Evolutionary conservation across 2,329 filamentous ascomycete species (phyloP).

Genomic region (Fusarium burgessii): DNA sequence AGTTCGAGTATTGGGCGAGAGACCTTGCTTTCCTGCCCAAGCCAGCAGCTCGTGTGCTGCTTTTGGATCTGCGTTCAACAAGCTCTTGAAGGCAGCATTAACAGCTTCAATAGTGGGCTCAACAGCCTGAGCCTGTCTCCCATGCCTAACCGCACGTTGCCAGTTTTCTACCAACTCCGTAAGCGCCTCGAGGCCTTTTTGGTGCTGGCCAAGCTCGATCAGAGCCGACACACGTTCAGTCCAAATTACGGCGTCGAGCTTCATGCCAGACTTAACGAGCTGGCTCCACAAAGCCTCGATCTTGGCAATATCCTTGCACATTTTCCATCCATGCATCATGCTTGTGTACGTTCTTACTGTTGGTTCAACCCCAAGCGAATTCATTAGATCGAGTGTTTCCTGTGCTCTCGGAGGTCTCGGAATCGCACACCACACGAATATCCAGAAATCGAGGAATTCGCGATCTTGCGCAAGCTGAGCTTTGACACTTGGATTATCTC

Average conservation of each 20-base stretch:
- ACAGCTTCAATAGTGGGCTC: conserved; percentile 73
- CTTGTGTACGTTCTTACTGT: conserved; percentile 76
- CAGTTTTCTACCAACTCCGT: conserved; percentile 74
- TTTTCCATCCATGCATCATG: conserved; percentile 78
- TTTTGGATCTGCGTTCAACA: conserved; percentile 64
- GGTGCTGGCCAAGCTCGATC: conserved; percentile 65
- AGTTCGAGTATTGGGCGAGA: conserved; percentile 67
- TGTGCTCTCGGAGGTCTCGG: conserved; percentile 48
- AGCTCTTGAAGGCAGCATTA: conserved; percentile 76
- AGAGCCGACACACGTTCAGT: conserved; percentile 76
- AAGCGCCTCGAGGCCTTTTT: conserved; percentile 71
- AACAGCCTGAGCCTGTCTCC: conserved; percentile 52
- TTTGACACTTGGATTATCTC: conserved; percentile 41
- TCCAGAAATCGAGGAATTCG: conserved; percentile 55
- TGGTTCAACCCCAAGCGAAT: conserved; percentile 64
- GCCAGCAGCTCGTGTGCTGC: conserved; percentile 66
- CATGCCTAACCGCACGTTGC: conserved; percentile 56
- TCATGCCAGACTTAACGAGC: conserved; percentile 67
- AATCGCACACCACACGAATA: conserved; percentile 56
- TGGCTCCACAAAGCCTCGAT: conserved; percentile 76
- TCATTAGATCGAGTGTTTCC: conserved; percentile 58
- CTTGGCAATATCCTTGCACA: conserved; percentile 67
- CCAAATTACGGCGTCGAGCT: conserved; percentile 76
- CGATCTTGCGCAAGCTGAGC: conserved; percentile 49
- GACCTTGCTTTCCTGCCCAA: conserved; percentile 69